A percentile compares a stretch with the other conserved stretches of the same genome.
Conservation (phyloP, 805 yeast species). For the Yarrowia sp. region DNA sequence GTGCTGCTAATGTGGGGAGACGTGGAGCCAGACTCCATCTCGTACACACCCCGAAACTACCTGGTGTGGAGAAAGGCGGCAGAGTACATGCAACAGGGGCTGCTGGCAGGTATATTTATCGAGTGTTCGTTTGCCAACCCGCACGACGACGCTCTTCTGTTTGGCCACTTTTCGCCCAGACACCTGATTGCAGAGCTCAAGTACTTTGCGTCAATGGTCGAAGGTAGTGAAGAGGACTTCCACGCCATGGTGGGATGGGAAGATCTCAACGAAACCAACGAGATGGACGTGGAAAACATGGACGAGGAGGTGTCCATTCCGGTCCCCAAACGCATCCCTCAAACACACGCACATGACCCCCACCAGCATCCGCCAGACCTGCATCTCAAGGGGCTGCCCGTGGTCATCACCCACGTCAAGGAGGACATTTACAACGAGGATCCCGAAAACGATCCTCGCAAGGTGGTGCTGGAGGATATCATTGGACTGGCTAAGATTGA, state of each 20-base stretch:
- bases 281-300: slow-evolving; percentile 34
- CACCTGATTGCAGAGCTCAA: slow-evolving; percentile 65
- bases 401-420: slow-evolving; percentile 63
- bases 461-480: slow-evolving; percentile 41
- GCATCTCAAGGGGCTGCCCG: slow-evolving; percentile 53
- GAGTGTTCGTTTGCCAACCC: slow-evolving; percentile 74
- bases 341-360: slow-evolving; percentile 42
- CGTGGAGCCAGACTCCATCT: slow-evolving; percentile 69
- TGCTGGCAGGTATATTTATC: slow-evolving; percentile 64
- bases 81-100: slow-evolving; percentile 52
- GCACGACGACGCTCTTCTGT: slow-evolving; percentile 59
- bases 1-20: slow-evolving; percentile 79
- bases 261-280: slow-evolving; percentile 8
- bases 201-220: slow-evolving; percentile 40
- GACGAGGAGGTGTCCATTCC: slow-evolving; percentile 32
- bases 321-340: slow-evolving; percentile 43
- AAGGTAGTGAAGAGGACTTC: slow-evolving; percentile 24
- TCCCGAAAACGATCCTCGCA: slow-evolving; percentile 34
- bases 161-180: slow-evolving; percentile 82
- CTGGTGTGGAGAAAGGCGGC: slow-evolving; percentile 66
- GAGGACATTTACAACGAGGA: slow-evolving; percentile 40
- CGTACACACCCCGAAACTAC: slow-evolving; percentile 52
- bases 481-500: slow-evolving; percentile 39
- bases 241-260: slow-evolving; percentile 34
- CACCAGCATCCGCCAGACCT: slow-evolving; percentile 1